Evolutionary conservation across 768 basidiomycete genomes (phyloP).

Genomic region (Termitomyces sp.): DNA sequence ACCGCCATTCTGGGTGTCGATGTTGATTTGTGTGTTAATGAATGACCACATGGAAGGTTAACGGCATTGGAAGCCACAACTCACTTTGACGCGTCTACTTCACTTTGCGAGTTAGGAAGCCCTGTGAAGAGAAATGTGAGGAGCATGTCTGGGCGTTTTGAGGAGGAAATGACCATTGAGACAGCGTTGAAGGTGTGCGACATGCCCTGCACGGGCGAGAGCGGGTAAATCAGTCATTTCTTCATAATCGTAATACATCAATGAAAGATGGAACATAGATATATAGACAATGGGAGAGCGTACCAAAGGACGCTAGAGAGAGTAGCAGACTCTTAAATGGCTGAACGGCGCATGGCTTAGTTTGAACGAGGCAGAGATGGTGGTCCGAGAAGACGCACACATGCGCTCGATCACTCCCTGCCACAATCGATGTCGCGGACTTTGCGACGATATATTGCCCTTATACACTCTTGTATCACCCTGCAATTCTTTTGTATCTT

Average conservation of each 20-base stretch:
- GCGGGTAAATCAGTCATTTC: conserved; percentile 20
- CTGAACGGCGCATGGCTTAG: conserved; percentile 9
- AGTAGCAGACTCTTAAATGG: conserved; percentile 12
- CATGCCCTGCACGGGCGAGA: conserved; percentile 48
- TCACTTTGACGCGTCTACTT: conserved; percentile 71
- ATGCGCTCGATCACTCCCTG: conserved; percentile 13
- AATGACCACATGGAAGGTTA: not conserved
- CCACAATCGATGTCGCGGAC: conserved; percentile 8
- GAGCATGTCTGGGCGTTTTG: not conserved
- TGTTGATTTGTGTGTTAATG: conserved; percentile 1
- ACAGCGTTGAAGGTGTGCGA: conserved; percentile 61
- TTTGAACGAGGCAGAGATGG: conserved; percentile 11
- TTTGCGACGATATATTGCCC: conserved; percentile 6
- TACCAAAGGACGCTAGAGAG: not conserved
- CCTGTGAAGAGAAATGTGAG: conserved; percentile 22
- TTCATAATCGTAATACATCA: conserved; percentile 12
- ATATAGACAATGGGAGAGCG: not conserved
- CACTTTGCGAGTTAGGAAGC: conserved; percentile 63
- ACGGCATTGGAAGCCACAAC: not conserved
- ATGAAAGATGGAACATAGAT: not conserved
- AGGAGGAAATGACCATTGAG: conserved; percentile 35
- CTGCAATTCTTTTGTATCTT: not conserved
- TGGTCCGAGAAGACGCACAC: conserved; percentile 10
- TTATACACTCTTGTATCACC: not conserved
- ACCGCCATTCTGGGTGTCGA: conserved; percentile 59